Percentiles rank a stretch among this genome's conserved stretches.
Conservation (phyloP, 2,329 filamentous ascomycete species). For the Penicillium palitans region DNA sequence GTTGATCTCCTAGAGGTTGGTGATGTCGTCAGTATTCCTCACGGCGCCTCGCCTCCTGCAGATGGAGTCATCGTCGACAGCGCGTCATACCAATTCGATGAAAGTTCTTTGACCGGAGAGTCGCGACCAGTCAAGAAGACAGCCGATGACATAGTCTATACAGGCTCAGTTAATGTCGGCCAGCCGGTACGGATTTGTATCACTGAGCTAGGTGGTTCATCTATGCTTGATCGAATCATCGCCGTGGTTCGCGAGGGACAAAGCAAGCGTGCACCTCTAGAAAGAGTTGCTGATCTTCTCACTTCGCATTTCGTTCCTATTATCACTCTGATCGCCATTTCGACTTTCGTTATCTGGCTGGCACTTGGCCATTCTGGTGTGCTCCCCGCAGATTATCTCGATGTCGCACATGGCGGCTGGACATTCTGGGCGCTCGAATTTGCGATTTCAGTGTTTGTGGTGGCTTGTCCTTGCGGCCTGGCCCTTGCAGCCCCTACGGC, state of each 20-base stretch:
- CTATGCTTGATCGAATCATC: slow-evolving; percentile 54
- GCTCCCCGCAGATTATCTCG: slow-evolving; percentile 52
- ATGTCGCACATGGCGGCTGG: slow-evolving; percentile 52
- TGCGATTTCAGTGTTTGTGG: slow-evolving; percentile 82
- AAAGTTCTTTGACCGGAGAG: slow-evolving; percentile 76
- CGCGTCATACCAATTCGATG: slow-evolving; percentile 73
- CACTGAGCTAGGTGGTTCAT: slow-evolving; percentile 48
- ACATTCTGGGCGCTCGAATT: slow-evolving; percentile 59
- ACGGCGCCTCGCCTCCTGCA: slow-evolving; percentile 80
- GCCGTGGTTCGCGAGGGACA: slow-evolving; percentile 52
- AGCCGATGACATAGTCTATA: slow-evolving; percentile 45
- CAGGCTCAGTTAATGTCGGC: slow-evolving; percentile 51
- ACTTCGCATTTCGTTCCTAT: slow-evolving; percentile 53
- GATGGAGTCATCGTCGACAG: slow-evolving; percentile 65
- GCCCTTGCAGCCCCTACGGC: slow-evolving; percentile 84
- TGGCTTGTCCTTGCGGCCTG: slow-evolving; percentile 81
- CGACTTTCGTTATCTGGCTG: slow-evolving; percentile 51
- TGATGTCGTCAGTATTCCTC: slow-evolving; percentile 71
- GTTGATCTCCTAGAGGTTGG: slow-evolving; percentile 73
- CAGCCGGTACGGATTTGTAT: slow-evolving; percentile 47
- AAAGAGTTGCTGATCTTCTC: slow-evolving; percentile 49
- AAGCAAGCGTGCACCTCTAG: slow-evolving; percentile 50
- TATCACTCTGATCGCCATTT: slow-evolving; percentile 50
- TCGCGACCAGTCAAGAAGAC: slow-evolving; percentile 48
- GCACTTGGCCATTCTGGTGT: slow-evolving; percentile 45